A percentile compares a stretch with the other conserved stretches of the same genome.
phyloP scores from a whole-genome alignment of 257 asterid species.

The Euphrasia confusa region DNA sequence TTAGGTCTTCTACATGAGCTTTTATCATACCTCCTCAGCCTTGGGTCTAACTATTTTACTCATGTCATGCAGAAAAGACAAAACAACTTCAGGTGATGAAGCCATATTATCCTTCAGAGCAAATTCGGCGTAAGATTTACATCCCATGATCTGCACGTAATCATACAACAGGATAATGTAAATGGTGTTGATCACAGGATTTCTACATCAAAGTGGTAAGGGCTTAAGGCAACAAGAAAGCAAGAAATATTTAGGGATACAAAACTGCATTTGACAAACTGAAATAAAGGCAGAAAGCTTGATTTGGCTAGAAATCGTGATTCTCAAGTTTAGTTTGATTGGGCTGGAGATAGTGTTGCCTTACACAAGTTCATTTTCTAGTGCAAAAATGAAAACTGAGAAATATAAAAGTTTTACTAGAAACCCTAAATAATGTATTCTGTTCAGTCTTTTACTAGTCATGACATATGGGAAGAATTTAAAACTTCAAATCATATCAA shows the following conservation, averaged over 20 bases:
- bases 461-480: conserved; percentile 7
- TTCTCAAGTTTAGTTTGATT: too few species aligned
- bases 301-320: too few species aligned
- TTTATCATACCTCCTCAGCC: conserved; percentile 73
- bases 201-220: conserved; percentile 6
- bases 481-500: conserved; percentile 19
- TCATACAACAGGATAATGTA: conserved; percentile 19
- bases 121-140: conserved; percentile 71
- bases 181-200: conserved; percentile 21
- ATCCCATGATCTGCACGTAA: conserved; percentile 70
- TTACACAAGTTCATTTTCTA: too few species aligned
- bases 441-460: conserved; percentile 5
- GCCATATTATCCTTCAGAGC: conserved; percentile 82
- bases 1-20: conserved; percentile 19
- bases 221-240: conserved; percentile 2
- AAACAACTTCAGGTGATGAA: conserved; percentile 80
- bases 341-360: too few species aligned
- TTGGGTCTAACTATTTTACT: conserved; percentile 74
- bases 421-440: conserved; percentile 19
- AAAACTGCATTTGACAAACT: neutral
- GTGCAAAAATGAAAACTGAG: too few species aligned
- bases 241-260: conserved; percentile 7
- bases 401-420: neutral
- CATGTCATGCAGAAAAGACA: conserved; percentile 76
- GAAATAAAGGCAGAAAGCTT: neutral